These are phyloP conservation scores for Ceratonia siliqua DNA, from an alignment of 306 rosid genomes.

Conservation along the genomic window DNA sequence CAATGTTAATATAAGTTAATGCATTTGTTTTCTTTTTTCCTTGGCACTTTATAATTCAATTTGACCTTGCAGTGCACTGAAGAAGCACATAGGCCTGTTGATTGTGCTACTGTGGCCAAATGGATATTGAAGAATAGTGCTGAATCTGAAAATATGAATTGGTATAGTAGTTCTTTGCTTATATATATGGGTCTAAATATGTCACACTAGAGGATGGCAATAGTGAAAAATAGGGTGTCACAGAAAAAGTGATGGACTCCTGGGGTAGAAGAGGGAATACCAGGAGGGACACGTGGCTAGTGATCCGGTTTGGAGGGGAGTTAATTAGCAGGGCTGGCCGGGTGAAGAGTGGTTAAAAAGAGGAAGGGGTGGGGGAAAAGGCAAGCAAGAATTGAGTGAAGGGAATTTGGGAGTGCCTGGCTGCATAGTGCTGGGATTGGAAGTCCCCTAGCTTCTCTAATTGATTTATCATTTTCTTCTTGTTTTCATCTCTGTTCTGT, in stretches of 20 bases:
- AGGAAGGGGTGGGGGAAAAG: too few species aligned
- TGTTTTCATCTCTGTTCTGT: too few species aligned
- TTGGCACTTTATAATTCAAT: not conserved
- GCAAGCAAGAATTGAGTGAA: too few species aligned
- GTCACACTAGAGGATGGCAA: not conserved
- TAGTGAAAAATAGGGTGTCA: not conserved
- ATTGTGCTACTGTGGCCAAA: slow-evolving; percentile 65
- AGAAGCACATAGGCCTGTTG: slow-evolving; percentile 78
- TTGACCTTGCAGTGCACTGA: slow-evolving; percentile 47
- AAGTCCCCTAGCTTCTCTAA: too few species aligned
- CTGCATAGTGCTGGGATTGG: too few species aligned
- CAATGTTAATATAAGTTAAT: not conserved
- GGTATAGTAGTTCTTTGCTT: slow-evolving; percentile 15
- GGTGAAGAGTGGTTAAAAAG: too few species aligned
- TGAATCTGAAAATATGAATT: slow-evolving; percentile 73
- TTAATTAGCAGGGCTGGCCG: too few species aligned
- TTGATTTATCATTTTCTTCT: too few species aligned
- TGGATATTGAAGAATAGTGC: slow-evolving; percentile 77
- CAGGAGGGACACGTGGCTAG: too few species aligned
- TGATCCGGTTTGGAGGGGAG: too few species aligned
- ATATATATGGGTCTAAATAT: not conserved
- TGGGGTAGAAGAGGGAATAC: too few species aligned
- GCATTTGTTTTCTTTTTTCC: not conserved
- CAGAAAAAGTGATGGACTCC: not conserved
- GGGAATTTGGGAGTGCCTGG: too few species aligned